Evolutionary conservation across 2,329 filamentous ascomycete species (phyloP).

Genomic region (Colletotrichum neosansevieriae): DNA sequence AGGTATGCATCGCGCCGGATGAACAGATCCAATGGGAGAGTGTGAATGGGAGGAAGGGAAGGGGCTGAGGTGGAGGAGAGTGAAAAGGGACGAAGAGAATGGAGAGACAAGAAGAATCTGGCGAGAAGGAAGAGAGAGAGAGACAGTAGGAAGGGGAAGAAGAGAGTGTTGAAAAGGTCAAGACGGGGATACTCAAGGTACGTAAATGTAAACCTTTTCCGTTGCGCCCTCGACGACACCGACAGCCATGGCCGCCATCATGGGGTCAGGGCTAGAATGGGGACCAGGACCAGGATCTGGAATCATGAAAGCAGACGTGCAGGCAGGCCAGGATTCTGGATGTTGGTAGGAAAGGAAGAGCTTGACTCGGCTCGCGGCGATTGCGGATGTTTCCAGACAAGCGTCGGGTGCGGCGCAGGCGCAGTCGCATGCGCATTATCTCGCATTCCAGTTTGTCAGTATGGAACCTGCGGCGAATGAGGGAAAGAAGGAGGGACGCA

Average conservation of each 20-base stretch:
- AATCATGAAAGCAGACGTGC: not conserved
- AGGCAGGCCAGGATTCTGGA: not conserved
- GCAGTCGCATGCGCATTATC: no score
- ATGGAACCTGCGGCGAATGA: not conserved
- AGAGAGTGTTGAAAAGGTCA: not conserved
- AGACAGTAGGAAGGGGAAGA: not conserved
- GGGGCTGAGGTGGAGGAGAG: conserved; percentile 10
- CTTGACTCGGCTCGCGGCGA: no score
- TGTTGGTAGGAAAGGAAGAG: no score
- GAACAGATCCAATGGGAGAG: not conserved
- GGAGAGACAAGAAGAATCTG: not conserved
- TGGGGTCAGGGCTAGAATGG: not conserved
- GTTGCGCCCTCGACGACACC: not conserved
- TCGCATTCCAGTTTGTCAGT: no score
- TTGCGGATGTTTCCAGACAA: not conserved
- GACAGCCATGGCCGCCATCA: not conserved
- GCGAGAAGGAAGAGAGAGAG: not conserved
- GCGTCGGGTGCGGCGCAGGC: no score
- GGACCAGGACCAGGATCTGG: not conserved
- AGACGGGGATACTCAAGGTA: conserved; percentile 26
- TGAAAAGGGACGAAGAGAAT: not conserved
- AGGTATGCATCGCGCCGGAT: conserved; percentile 60
- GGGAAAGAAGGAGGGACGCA: not conserved
- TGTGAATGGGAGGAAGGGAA: not conserved
- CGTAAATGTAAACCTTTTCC: conserved; percentile 31